Evolutionary conservation across 1,284 basidiomycete genomes (phyloP), one percentile per base, ranked within the genome.

Genomic region (Abortiporus biennis): DNA sequence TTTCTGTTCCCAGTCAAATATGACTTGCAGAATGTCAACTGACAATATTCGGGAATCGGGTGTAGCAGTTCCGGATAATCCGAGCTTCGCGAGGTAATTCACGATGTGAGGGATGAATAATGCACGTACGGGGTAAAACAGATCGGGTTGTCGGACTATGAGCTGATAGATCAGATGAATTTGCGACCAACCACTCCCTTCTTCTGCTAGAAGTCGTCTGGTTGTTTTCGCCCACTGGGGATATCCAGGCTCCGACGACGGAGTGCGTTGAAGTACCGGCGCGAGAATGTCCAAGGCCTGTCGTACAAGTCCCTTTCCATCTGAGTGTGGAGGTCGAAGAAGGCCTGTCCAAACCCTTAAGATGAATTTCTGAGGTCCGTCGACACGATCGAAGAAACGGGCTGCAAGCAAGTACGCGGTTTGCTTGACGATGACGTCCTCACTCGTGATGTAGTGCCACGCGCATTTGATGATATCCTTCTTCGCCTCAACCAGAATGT

Each of bases 61-160:
- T n/a, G 78, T 85, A 3, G 90, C 80, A 11, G 79, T 75, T 4
- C 77, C 67, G 1, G 84, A 78, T 51, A 96, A 76, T 19, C 92
- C 93, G 15, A 99, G 75, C 63, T 93, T 95, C 42, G 78, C 77
- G 45, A 99, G 70, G 25, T 88, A 90, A 57, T 89, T 89, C 47
- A 94, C 89, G 66, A 99, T 93, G 58, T 96, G 90, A 0, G 93
- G 90, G n/a, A 99, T 80, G 62, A 99, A 99, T 24, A 97, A 71
- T 12, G 92, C 88, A 34, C 96, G 85, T 47, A 92, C 90, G 38
- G 90, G 83, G 68, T 90, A 99, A 70, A 99, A 99, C 4, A 97
- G 74, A 44, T 92, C 79, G 1, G 89, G 81, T 52, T 99, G 92
- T 47, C 92, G 88, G 46, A 93, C 85, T 43, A 99, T 85, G 44